Percentiles rank a stretch among this genome's conserved stretches.
phyloP scores from a whole-genome alignment of 768 basidiomycete species.

The Phylloporus sp. region DNA sequence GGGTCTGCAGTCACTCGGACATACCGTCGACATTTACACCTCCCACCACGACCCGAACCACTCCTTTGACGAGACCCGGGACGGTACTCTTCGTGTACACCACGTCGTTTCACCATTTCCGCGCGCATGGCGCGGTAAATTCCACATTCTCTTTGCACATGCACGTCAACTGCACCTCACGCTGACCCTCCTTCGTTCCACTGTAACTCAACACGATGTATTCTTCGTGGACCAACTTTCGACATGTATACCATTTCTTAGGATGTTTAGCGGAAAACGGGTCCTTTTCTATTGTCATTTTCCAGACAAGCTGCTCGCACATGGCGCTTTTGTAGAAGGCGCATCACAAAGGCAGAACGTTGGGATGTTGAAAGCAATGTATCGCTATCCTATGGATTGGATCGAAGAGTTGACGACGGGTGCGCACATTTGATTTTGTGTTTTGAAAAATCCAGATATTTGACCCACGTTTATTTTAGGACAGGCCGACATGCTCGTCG shows the following conservation, averaged over 20 bases:
- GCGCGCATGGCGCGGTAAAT: constrained; percentile 69
- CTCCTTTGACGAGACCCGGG: constrained; percentile 91
- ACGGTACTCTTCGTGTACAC: constrained; percentile 80
- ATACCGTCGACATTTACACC: constrained; percentile 86
- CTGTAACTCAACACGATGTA: constrained; percentile 60
- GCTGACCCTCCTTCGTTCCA: constrained; percentile 42
- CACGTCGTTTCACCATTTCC: constrained; percentile 75
- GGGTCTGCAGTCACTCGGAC: constrained; percentile 79
- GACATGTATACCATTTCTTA: constrained; percentile 83
- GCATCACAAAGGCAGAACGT: constrained; percentile 37
- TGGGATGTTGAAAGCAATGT: constrained; percentile 64
- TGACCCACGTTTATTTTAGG: constrained; percentile 40
- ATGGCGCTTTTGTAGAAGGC: constrained; percentile 60
- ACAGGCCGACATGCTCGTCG: constrained; percentile 86
- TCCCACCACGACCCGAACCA: constrained; percentile 84
- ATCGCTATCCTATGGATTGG: constrained; percentile 87
- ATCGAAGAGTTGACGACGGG: constrained; percentile 88
- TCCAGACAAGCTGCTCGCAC: constrained; percentile 87
- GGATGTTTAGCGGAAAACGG: constrained; percentile 60
- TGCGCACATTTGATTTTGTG: constrained; percentile 35
- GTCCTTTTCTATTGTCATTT: constrained; percentile 99
- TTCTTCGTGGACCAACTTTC: constrained; percentile 96
- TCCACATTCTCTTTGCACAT: constrained; percentile 89
- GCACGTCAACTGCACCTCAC: constrained; percentile 84
- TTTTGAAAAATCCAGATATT: neutral